Evolutionary conservation across 2,329 filamentous ascomycete species (phyloP), one percentile per base, ranked within the genome.

Genomic region (Trichoderma harzianum): DNA sequence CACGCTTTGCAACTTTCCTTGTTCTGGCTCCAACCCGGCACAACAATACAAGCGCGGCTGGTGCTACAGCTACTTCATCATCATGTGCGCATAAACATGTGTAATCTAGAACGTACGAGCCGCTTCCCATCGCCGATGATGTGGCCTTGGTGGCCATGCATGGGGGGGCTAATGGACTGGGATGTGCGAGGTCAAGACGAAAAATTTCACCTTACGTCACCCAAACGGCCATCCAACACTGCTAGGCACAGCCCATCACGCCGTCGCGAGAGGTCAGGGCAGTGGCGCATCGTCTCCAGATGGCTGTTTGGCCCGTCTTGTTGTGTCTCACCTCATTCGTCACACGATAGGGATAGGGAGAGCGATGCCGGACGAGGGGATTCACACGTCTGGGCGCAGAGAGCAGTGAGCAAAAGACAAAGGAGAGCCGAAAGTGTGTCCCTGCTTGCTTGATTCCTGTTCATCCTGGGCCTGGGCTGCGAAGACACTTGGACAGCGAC

Each of bases 141-240:
- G 68, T 70, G 68, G 60, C 68, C 66, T 55, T 57, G 68, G 68
- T 70, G 68, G 68, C 68, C 66, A 63, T 57, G 68, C 68, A 64
- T 39, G 36, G 34, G 34, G 12, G 47, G 32, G 43, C 32, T 64
- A 43, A 47, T n/a, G 65, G 64, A 30, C 64, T 55, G 47, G 60
- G 68, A 57, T 64, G 60, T 7, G 55, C 5, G 39, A 64, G 32
- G 68, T 60, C 62, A 32, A 55, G 11, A 55, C 30, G 43, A 64
- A 30, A 30, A 70, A 57, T 64, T 32, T 34, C 30, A 26, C 39
- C 60, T 70, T 70, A 70, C 68, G 68, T 70, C 68, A 70, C 68
- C 26, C 53, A 26, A 60, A 53, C 24, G 18, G 34, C 58, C 68
- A 57, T 55, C 58, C 39, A 57, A 70, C 58, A 43, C 30, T 51